Evolutionary conservation across 2,329 filamentous ascomycete genomes (phyloP).

Genomic region (Orbilia javanica): DNA sequence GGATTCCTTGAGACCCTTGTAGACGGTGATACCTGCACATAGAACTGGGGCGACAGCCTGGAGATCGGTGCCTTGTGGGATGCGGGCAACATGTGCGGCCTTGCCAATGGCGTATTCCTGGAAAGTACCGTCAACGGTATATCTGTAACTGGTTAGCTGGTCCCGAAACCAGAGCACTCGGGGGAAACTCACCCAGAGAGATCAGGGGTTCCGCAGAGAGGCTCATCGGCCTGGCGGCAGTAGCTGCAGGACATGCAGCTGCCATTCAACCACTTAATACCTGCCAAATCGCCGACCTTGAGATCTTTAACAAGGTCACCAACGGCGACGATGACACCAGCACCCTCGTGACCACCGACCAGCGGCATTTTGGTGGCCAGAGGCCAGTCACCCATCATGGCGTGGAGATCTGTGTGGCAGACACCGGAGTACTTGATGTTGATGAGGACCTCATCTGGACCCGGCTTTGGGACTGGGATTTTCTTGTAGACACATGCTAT

Average conservation of each 20-base stretch:
- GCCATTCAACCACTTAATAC: constrained; percentile 94
- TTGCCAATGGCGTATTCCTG: constrained; percentile 93
- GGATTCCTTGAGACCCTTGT: constrained; percentile 91
- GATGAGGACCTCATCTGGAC: constrained; percentile 89
- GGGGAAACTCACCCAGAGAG: constrained; percentile 79
- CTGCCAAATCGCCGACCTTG: constrained; percentile 84
- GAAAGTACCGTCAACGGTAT: constrained; percentile 88
- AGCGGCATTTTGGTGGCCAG: constrained; percentile 84
- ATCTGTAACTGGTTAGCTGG: constrained; percentile 6
- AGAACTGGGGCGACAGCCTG: constrained; percentile 84
- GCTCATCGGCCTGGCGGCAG: constrained; percentile 78
- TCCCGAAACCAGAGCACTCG: background rate
- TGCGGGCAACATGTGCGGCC: constrained; percentile 83
- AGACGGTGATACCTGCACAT: constrained; percentile 87
- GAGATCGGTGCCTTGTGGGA: constrained; percentile 81
- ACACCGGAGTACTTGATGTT: constrained; percentile 66
- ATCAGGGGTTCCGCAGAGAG: constrained; percentile 79
- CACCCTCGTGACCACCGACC: constrained; percentile 82
- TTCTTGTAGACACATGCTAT: constrained; percentile 74
- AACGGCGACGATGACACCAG: constrained; percentile 78
- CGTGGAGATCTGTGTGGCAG: constrained; percentile 65
- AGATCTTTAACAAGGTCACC: constrained; percentile 81
- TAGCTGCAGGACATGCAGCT: constrained; percentile 85
- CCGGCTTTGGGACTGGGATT: constrained; percentile 84
- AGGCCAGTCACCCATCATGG: constrained; percentile 91